phyloP scores from a whole-genome alignment of 768 basidiomycete species.

The Lentinula edodes region DNA sequence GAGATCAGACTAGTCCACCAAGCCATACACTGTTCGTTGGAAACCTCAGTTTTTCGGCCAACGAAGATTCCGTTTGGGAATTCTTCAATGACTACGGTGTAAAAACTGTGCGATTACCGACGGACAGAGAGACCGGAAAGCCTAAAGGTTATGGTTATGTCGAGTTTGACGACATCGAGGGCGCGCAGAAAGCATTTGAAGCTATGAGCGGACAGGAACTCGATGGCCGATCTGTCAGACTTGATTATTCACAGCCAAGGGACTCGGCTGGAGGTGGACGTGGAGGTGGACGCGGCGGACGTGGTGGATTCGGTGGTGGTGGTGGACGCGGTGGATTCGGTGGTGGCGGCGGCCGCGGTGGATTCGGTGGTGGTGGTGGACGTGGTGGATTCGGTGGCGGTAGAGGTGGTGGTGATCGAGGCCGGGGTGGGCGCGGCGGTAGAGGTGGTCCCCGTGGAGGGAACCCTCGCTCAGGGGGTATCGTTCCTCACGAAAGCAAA shows the following conservation, averaged over 20 bases:
- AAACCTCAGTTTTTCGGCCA: slow-evolving; percentile 75
- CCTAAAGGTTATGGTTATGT: slow-evolving; percentile 98
- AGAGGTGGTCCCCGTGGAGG: slow-evolving; percentile 41
- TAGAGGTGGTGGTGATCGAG: slow-evolving; percentile 35
- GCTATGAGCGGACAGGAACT: slow-evolving; percentile 67
- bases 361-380: slow-evolving; percentile 25
- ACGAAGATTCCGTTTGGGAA: slow-evolving; percentile 85
- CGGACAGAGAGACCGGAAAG: slow-evolving; percentile 84
- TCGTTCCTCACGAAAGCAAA: slow-evolving; percentile 49
- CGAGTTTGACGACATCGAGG: slow-evolving; percentile 79
- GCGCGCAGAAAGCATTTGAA: slow-evolving; percentile 76
- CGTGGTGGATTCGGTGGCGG: slow-evolving; percentile 33
- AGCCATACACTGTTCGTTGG: slow-evolving; percentile 84
- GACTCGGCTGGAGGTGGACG: slow-evolving; percentile 54
- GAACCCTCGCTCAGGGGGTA: slow-evolving; percentile 56
- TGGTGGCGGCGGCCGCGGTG: slow-evolving; percentile 34
- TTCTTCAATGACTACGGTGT: slow-evolving; percentile 87
- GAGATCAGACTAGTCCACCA: slow-evolving; percentile 53
- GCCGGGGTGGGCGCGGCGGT: slow-evolving; percentile 32
- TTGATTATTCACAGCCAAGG: slow-evolving; percentile 85
- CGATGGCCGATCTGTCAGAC: slow-evolving; percentile 72
- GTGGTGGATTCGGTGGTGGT: slow-evolving; percentile 37
- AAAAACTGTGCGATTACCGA: slow-evolving; percentile 84
- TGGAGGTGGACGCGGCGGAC: slow-evolving; percentile 14
- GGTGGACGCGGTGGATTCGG: slow-evolving; percentile 42